These are phyloP conservation scores for Coemansia sp. DNA, from an alignment of 192 early-diverging fungal species.

Conservation along the genomic window DNA sequence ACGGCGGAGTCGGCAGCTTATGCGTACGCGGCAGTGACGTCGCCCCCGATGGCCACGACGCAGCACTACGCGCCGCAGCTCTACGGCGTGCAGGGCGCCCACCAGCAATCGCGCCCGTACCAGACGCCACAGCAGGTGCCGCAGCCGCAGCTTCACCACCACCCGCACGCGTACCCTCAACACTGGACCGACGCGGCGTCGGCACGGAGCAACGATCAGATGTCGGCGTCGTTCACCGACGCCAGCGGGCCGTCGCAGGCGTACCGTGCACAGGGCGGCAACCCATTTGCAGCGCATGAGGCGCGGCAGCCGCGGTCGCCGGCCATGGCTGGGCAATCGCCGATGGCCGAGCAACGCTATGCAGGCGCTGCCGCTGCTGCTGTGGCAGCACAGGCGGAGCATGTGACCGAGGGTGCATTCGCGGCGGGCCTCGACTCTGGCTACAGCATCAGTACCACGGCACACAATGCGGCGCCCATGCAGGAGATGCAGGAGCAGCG, in stretches of 20 bases:
- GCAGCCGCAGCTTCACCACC: conserved; percentile 7
- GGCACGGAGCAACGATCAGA: conserved; percentile 39
- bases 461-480: conserved; percentile 9
- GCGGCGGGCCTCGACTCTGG: conserved; percentile 5
- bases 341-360: conserved; percentile 1
- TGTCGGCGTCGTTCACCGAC: conserved; percentile 37
- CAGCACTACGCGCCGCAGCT: conserved; percentile 17
- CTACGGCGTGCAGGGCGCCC: conserved; percentile 14
- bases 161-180: background rate
- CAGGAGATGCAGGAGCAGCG: conserved; percentile 46
- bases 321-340: conserved; percentile 18
- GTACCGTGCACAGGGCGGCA: conserved; percentile 14
- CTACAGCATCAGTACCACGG: conserved; percentile 11
- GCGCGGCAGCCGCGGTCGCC: conserved; percentile 24
- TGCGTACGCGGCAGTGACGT: conserved; percentile 6
- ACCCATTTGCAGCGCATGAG: conserved; percentile 10
- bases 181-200: conserved; percentile 25
- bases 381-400: conserved; percentile 5
- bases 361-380: conserved; percentile 8
- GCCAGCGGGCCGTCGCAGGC: conserved; percentile 39
- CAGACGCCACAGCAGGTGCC: conserved; percentile 7
- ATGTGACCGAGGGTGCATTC: conserved; percentile 30
- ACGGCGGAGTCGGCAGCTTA: conserved; percentile 4
- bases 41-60: conserved; percentile 2
- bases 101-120: conserved; percentile 12